Conservation (phyloP, 768 basidiomycete genomes). For the Trametes maxima region DNA sequence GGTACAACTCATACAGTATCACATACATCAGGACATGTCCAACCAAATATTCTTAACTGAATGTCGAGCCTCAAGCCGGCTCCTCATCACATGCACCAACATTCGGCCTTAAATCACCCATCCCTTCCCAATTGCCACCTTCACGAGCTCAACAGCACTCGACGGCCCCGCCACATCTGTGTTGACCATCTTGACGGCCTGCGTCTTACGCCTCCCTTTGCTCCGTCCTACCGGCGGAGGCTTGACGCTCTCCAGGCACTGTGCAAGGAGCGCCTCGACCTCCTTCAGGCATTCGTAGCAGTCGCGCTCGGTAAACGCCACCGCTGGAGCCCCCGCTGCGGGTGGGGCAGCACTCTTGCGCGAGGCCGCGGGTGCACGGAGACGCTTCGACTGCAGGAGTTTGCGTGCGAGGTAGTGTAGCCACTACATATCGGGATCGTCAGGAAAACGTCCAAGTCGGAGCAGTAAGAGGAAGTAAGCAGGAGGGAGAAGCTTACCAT, state of each 20-base stretch:
- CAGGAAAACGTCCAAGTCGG: neutral
- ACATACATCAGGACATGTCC: neutral
- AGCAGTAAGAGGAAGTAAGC: neutral
- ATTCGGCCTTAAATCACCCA: slow-evolving; percentile 49
- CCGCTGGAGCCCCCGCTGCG: slow-evolving; percentile 33
- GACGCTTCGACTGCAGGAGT: slow-evolving; percentile 67
- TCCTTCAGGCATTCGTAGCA: slow-evolving; percentile 72
- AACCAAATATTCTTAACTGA: neutral
- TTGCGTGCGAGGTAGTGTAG: slow-evolving; percentile 81
- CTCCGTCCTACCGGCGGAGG: slow-evolving; percentile 26
- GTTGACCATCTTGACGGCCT: slow-evolving; percentile 5
- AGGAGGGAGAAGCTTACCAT: too few species aligned
- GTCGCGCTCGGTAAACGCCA: slow-evolving; percentile 59
- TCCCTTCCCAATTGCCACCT: slow-evolving; percentile 58
- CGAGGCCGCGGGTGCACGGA: slow-evolving; percentile 54
- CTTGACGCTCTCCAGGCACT: slow-evolving; percentile 43
- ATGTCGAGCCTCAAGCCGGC: too few species aligned
- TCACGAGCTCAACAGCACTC: slow-evolving; percentile 63
- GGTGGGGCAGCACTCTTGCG: slow-evolving; percentile 39
- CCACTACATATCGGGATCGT: slow-evolving; percentile 62
- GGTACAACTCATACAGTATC: neutral
- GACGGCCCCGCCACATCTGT: slow-evolving; percentile 17
- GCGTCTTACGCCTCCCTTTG: slow-evolving; percentile 43
- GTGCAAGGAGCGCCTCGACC: slow-evolving; percentile 59
- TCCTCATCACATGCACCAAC: neutral